Percentiles rank a stretch among this genome's conserved stretches.
Evolutionary conservation across 2,329 filamentous ascomycete species (phyloP).

Genomic region (Pseudogymnoascus sp.): DNA sequence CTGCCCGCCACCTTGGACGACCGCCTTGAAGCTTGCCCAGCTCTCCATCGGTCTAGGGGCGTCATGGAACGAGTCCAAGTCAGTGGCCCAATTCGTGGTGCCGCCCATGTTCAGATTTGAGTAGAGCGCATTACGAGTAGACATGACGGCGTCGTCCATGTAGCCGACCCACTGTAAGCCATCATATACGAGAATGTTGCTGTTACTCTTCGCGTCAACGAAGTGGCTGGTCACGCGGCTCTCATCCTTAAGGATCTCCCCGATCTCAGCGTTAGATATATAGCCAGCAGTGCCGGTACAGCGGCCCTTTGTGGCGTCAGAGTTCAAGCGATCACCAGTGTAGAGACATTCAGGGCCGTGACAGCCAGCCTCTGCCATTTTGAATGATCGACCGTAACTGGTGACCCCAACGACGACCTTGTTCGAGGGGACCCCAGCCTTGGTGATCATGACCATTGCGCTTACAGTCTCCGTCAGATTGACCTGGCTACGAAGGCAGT

Average conservation of each 20-base stretch:
- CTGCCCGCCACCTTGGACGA: conserved; percentile 16
- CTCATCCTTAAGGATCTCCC: conserved; percentile 24
- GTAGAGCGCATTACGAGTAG: conserved; percentile 19
- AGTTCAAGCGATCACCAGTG: conserved; percentile 20
- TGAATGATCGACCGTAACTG: conserved; percentile 31
- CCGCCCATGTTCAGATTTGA: conserved; percentile 25
- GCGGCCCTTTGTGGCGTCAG: conserved; percentile 24
- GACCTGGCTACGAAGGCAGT: conserved; percentile 30
- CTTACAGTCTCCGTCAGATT: conserved; percentile 32
- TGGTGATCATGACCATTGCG: conserved; percentile 33
- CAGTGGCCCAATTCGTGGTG: conserved; percentile 30
- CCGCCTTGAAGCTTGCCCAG: conserved; percentile 1
- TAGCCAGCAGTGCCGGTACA: conserved; percentile 31
- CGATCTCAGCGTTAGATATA: conserved; percentile 30
- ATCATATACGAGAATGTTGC: conserved; percentile 20
- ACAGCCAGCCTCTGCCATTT: conserved; percentile 29
- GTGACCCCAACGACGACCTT: conserved; percentile 29
- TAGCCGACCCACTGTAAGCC: conserved; percentile 25
- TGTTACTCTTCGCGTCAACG: conserved; percentile 15
- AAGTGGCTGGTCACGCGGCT: conserved; percentile 15
- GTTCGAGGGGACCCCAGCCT: conserved; percentile 25
- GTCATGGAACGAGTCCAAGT: conserved; percentile 19
- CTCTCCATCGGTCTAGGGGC: not conserved
- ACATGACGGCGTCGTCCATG: conserved; percentile 22
- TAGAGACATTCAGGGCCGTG: conserved; percentile 20